Conservation (phyloP, 768 basidiomycete species). For the Boletus tomentosulus region DNA sequence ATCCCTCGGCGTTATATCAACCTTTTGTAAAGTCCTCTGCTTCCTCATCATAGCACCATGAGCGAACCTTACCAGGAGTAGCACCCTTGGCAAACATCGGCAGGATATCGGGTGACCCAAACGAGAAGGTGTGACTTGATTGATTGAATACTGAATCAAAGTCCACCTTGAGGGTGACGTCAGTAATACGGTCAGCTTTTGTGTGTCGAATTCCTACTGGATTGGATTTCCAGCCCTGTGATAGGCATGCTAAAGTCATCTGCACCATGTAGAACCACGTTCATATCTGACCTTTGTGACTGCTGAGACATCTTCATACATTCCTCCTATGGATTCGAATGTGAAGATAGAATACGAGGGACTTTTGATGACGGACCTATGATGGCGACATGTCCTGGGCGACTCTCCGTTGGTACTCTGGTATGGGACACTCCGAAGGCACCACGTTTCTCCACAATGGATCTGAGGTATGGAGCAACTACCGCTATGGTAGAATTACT, state of each 20-base stretch:
- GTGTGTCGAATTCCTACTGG: constrained; percentile 42
- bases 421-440: constrained; percentile 86
- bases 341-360: constrained; percentile 1
- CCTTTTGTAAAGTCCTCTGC: constrained; percentile 89
- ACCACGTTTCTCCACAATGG: constrained; percentile 61
- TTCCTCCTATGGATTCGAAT: constrained; percentile 52
- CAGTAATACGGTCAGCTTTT: neutral
- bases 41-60: constrained; percentile 73
- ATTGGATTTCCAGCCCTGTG: constrained; percentile 81
- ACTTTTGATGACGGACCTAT: constrained; percentile 48
- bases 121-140: constrained; percentile 72
- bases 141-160: constrained; percentile 90
- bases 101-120: constrained; percentile 85
- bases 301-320: constrained; percentile 89
- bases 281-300: constrained; percentile 63
- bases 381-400: constrained; percentile 86
- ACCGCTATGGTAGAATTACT: constrained; percentile 50
- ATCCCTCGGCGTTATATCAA: constrained; percentile 13
- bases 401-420: constrained; percentile 80
- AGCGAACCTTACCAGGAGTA: constrained; percentile 59
- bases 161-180: constrained; percentile 42
- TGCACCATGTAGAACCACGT: neutral
- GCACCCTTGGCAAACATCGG: constrained; percentile 85
- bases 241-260: constrained; percentile 1
- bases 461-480: constrained; percentile 72